phyloP scores from a whole-genome alignment of 2,329 filamentous ascomycete species.

The Emydomyces testavorans region DNA sequence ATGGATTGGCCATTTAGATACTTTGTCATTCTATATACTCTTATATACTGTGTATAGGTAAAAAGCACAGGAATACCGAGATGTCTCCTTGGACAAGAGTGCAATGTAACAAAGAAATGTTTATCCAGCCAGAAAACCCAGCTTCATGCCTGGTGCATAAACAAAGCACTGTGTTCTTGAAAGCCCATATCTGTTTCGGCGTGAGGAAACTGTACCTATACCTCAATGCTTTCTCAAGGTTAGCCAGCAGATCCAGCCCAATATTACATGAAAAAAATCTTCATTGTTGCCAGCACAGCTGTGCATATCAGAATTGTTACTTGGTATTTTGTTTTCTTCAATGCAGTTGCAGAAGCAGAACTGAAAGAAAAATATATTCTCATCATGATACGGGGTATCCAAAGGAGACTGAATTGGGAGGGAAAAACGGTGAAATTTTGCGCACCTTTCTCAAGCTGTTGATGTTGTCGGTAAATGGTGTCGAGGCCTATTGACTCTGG shows the following conservation, averaged over 20 bases:
- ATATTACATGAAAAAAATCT: neutral
- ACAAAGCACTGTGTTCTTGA: neutral
- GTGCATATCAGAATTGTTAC: conserved; percentile 35
- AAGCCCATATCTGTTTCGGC: neutral
- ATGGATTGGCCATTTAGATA: neutral
- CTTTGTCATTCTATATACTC: neutral
- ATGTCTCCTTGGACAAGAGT: too few relatives aligned
- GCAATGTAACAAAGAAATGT: too few relatives aligned
- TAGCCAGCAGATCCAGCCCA: neutral
- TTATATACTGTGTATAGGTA: too few relatives aligned
- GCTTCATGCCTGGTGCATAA: neutral
- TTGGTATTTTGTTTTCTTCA: conserved; percentile 50
- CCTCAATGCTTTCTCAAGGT: neutral
- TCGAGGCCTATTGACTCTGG: neutral
- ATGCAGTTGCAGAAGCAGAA: conserved; percentile 51
- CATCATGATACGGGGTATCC: conserved; percentile 32
- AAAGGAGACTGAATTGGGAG: neutral
- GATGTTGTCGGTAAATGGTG: neutral
- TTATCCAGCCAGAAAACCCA: too few relatives aligned
- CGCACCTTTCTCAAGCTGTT: too few relatives aligned
- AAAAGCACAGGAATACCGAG: too few relatives aligned
- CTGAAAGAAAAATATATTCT: conserved; percentile 43
- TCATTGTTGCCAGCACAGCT: neutral
- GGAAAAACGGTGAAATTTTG: neutral
- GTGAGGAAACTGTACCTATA: neutral